Percentiles rank a stretch among this genome's conserved stretches.
Evolutionary conservation across 768 basidiomycete genomes (phyloP).

Genomic region (Leucocoprinus sp.): DNA sequence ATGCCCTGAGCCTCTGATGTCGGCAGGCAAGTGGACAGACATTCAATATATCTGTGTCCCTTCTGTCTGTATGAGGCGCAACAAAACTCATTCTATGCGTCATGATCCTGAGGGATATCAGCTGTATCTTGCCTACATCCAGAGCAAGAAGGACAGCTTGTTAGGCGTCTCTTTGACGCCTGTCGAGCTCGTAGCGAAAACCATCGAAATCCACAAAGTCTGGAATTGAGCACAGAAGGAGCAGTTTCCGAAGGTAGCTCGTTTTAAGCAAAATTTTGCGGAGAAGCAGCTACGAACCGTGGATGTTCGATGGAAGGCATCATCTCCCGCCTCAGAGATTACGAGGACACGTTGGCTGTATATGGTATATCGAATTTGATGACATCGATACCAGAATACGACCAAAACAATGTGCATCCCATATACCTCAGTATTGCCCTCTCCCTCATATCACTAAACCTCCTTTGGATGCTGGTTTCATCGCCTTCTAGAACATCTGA

Average conservation of each 20-base stretch:
- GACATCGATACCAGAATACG: constrained; percentile 31
- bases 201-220: constrained; percentile 9
- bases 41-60: constrained; percentile 53
- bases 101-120: constrained; percentile 57
- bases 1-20: constrained; percentile 58
- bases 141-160: constrained; percentile 45
- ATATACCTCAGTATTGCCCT: constrained; percentile 59
- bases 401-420: constrained; percentile 25
- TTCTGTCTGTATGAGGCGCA: constrained; percentile 53
- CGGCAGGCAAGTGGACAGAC: constrained; percentile 45
- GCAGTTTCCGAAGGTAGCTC: constrained; percentile 18
- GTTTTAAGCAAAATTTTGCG: constrained; percentile 22
- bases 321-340: constrained; percentile 44
- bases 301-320: constrained; percentile 60
- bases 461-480: constrained; percentile 58
- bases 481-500: constrained; percentile 54
- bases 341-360: constrained; percentile 47
- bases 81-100: constrained; percentile 42
- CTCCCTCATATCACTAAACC: constrained; percentile 54
- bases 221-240: background rate
- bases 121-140: constrained; percentile 47
- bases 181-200: constrained; percentile 48
- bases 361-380: constrained; percentile 76
- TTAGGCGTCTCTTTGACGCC: constrained; percentile 63
- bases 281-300: constrained; percentile 35